Base-by-base conservation (phyloP, 2,329 filamentous ascomycete genomes). In the Phyllachora maydis region DNA sequence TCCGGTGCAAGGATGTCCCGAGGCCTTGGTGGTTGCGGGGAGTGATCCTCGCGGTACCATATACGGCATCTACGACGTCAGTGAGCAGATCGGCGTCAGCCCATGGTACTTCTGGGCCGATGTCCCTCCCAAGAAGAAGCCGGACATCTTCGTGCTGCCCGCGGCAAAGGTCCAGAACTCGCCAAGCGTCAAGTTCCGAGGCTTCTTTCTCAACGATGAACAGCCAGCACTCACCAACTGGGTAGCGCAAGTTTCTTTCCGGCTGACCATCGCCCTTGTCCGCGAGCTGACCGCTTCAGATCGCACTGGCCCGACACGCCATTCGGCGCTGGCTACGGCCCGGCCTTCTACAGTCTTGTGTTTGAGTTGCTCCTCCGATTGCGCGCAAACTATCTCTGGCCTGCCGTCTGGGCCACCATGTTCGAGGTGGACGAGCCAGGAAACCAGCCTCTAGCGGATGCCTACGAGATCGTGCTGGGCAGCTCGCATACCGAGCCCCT, bases 361-460 rank as follows among this genome's bases (percentile, higher is more conserved):
- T 78, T 76, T 30, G 75, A 81, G 46, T 51, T 81, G 2, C 47
- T 79, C 2, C 59, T 81, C 5, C 59, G 75, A 5, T 53, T 75
- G 14, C 59, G 65, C 18, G 73, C 73, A 10, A 81, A 81, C 42
- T 79, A 78, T 36, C 50, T 81, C 23, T 81, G 75, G 74, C 75
- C 74, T 39, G 32, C 43, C 6, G 27, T 45, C 16, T 81, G 73
- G 75, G 62, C 58, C 5, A 62, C 58, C 31, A 76, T 77, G 56
- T 75, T 79, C 36, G 65, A 69, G 37, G 59, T 76, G 2, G 75
- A 81, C 30, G 74, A 81, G 37, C 52, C 62, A 3, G 52, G 57
- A 15, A 79, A 69, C 33, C 69, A 76, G 37, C 63, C 67, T 0
- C 54, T 76, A 4, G 69, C 73, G 0, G 69, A 81, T 34, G 70